Evolutionary conservation across 2,329 filamentous ascomycete species (phyloP).

Genomic region (Aureobasidium sp.): DNA sequence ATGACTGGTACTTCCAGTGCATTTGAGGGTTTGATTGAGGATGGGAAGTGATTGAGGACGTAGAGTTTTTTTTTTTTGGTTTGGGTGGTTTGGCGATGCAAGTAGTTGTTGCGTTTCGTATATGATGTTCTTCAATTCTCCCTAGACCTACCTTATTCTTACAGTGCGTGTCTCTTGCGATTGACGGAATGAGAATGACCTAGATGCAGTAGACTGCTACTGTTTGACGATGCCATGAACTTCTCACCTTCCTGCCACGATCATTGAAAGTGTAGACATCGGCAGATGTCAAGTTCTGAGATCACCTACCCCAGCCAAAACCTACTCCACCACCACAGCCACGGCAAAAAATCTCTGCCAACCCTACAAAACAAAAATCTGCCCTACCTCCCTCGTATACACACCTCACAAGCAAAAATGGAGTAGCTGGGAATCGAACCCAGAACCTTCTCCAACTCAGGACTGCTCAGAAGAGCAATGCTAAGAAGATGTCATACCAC

Average conservation of each 20-base stretch:
- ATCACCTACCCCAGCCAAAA: background rate
- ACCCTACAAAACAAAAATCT: background rate
- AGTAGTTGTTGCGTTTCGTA: background rate
- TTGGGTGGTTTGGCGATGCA: background rate
- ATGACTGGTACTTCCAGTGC: slow-evolving; percentile 35
- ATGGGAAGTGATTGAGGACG: background rate
- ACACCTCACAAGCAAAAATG: background rate
- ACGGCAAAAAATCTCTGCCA: background rate
- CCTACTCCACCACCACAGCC: background rate
- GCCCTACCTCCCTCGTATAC: background rate
- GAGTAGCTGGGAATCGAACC: slow-evolving; percentile 12
- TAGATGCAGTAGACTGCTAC: no score
- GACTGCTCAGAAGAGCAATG: background rate
- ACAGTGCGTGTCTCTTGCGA: no score
- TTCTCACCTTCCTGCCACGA: background rate
- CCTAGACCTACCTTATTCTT: no score
- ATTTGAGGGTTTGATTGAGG: background rate
- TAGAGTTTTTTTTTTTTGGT: background rate
- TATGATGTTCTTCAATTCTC: background rate
- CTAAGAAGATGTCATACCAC: slow-evolving; percentile 15
- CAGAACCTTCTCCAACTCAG: slow-evolving; percentile 15
- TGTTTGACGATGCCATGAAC: no score
- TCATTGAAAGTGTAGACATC: background rate
- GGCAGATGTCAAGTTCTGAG: background rate
- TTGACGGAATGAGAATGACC: no score